phyloP scores from a whole-genome alignment of 495 filamentous ascomycete species.

The Cryomyces minteri region DNA sequence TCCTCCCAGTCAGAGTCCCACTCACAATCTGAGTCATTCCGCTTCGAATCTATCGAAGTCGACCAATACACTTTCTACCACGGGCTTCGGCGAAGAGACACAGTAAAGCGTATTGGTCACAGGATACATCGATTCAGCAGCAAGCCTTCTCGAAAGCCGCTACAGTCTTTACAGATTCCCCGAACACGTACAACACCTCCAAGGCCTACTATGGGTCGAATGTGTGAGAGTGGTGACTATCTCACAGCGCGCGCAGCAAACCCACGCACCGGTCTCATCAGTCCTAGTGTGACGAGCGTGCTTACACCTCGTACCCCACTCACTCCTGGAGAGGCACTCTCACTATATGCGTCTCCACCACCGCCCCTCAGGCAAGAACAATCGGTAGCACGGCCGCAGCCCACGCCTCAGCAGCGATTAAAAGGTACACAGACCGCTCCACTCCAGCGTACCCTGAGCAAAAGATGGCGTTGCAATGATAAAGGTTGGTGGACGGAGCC shows the following conservation, averaged over 20 bases:
- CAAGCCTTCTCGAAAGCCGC: too few species aligned
- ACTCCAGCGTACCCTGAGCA: neutral
- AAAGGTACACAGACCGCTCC: neutral
- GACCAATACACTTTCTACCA: too few species aligned
- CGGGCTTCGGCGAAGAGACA: too few species aligned
- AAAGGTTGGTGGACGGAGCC: neutral
- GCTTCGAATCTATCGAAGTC: too few species aligned
- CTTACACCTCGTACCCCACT: conserved; percentile 1
- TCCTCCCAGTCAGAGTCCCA: too few species aligned
- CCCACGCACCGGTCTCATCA: conserved; percentile 9
- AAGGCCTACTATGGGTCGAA: neutral
- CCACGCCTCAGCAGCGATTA: neutral
- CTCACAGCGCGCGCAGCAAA: conserved; percentile 11
- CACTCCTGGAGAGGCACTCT: conserved; percentile 5
- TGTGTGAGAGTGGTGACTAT: conserved; percentile 13
- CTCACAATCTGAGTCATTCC: too few species aligned
- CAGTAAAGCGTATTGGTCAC: too few species aligned
- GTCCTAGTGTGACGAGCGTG: conserved; percentile 3
- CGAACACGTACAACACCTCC: too few species aligned
- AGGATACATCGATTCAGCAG: too few species aligned
- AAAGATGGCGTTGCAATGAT: neutral
- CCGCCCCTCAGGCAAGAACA: neutral
- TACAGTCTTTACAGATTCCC: too few species aligned
- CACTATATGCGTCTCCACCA: conserved; percentile 2
- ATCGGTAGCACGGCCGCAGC: too few species aligned